Conservation (phyloP, 805 yeast species). For the Brettanomyces sp. region DNA sequence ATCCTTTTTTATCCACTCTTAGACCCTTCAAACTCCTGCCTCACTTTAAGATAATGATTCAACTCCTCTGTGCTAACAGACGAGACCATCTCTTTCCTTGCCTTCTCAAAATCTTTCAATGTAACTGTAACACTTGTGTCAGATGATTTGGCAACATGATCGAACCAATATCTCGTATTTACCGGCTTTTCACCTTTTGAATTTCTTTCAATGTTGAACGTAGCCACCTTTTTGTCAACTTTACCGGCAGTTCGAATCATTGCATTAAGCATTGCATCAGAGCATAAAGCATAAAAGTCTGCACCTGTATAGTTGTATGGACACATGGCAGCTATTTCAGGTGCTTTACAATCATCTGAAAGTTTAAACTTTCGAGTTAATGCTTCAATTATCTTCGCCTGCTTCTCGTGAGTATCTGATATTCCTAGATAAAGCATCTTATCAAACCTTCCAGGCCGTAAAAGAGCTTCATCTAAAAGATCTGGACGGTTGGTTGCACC, state of each 20-base stretch:
- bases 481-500: slow-evolving; percentile 99
- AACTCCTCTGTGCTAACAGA: slow-evolving; percentile 85
- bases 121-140: slow-evolving; percentile 65
- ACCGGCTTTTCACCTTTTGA: slow-evolving; percentile 32
- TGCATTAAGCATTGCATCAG: slow-evolving; percentile 93
- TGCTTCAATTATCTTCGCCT: slow-evolving; percentile 76
- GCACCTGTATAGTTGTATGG: slow-evolving; percentile 96
- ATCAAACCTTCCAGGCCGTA: slow-evolving; percentile 93
- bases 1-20: slow-evolving; percentile 20
- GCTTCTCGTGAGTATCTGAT: slow-evolving; percentile 84
- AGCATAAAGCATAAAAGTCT: slow-evolving; percentile 91
- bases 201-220: slow-evolving; percentile 32
- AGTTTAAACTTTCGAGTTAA: slow-evolving; percentile 75
- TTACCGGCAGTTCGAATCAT: slow-evolving; percentile 82
- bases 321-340: slow-evolving; percentile 54
- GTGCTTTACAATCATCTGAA: slow-evolving; percentile 49
- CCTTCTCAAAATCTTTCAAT: slow-evolving; percentile 68
- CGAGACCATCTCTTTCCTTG: slow-evolving; percentile 64
- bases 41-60: slow-evolving; percentile 69
- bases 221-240: slow-evolving; percentile 56
- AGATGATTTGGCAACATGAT: slow-evolving; percentile 55
- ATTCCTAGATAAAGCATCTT: slow-evolving; percentile 91
- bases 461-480: slow-evolving; percentile 82
- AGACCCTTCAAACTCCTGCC: slow-evolving; percentile 73
- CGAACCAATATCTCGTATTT: slow-evolving; percentile 85